Evolutionary conservation across 2,329 filamentous ascomycete species (phyloP).

Genomic region (Phialocephala subalpina): DNA sequence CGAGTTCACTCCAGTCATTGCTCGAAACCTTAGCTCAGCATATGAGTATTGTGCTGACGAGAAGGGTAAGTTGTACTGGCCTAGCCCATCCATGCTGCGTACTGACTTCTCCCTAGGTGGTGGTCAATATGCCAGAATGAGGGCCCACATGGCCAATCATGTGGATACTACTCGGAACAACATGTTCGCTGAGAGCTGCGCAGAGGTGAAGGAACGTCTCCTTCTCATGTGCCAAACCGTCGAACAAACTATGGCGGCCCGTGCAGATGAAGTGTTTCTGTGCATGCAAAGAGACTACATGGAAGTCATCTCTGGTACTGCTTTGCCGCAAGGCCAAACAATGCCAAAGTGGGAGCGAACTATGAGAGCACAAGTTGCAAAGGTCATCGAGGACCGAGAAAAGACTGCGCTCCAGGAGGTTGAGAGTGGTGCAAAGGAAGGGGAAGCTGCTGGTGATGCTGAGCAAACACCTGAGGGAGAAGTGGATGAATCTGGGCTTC

Average conservation of each 20-base stretch:
- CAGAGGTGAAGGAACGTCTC: constrained; percentile 51
- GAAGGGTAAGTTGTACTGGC: constrained; percentile 42
- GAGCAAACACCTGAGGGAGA: constrained; percentile 1
- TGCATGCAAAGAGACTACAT: constrained; percentile 45
- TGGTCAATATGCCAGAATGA: constrained; percentile 61
- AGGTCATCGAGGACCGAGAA: constrained; percentile 22
- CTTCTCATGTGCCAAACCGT: constrained; percentile 45
- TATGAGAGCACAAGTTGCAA: constrained; percentile 37
- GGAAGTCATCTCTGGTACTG: constrained; percentile 39
- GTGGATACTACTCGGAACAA: constrained; percentile 48
- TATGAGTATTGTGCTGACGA: constrained; percentile 56
- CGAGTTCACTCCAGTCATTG: constrained; percentile 58
- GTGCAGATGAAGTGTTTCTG: constrained; percentile 43
- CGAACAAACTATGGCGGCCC: constrained; percentile 38
- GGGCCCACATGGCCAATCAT: constrained; percentile 54
- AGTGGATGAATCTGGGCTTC: background rate
- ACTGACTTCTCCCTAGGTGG: constrained; percentile 38
- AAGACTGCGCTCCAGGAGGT: background rate
- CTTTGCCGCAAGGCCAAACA: constrained; percentile 32
- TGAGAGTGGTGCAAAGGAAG: background rate
- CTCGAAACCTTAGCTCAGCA: constrained; percentile 51
- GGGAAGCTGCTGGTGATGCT: background rate
- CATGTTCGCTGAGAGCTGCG: constrained; percentile 59
- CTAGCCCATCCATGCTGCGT: too few relatives aligned
- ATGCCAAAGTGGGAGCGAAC: constrained; percentile 42